Conservation (phyloP, 2,329 filamentous ascomycete species). For the Corynespora cassiicola region DNA sequence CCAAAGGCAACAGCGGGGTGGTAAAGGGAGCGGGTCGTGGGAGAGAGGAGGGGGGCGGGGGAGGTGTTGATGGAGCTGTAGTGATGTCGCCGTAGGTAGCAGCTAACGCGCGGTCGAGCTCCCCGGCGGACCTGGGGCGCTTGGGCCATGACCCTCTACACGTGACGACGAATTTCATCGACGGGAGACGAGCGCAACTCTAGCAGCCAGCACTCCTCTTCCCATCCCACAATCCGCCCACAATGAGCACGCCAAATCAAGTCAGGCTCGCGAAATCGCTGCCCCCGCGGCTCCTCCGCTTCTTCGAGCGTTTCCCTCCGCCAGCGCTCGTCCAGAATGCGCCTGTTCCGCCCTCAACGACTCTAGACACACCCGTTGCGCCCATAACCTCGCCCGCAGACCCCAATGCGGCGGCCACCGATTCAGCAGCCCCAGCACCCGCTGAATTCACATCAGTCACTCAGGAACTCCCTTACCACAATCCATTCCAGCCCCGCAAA, state of each 20-base stretch:
- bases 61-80: constrained; percentile 18
- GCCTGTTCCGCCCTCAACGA: constrained; percentile 19
- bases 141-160: constrained; percentile 2
- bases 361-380: constrained; percentile 20
- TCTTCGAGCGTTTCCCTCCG: constrained; percentile 90
- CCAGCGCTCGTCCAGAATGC: constrained; percentile 52
- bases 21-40: constrained; percentile 2
- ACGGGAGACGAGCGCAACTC: background rate
- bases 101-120: constrained; percentile 17
- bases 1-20: constrained; percentile 1
- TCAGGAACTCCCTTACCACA: constrained; percentile 62
- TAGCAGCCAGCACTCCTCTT: constrained; percentile 3
- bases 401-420: constrained; percentile 48
- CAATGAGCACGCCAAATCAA: constrained; percentile 40
- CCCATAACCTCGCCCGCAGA: constrained; percentile 36
- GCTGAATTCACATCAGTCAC: too few relatives aligned
- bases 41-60: constrained; percentile 6
- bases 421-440: constrained; percentile 36
- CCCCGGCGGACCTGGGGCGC: constrained; percentile 6
- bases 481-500: constrained; percentile 83
- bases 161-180: constrained; percentile 20
- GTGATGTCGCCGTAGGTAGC: constrained; percentile 26
- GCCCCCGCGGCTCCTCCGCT: constrained; percentile 78
- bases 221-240: constrained; percentile 12
- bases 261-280: constrained; percentile 72